Conservation (phyloP, 2,329 filamentous ascomycete genomes). For the Anisogramma anomala region DNA sequence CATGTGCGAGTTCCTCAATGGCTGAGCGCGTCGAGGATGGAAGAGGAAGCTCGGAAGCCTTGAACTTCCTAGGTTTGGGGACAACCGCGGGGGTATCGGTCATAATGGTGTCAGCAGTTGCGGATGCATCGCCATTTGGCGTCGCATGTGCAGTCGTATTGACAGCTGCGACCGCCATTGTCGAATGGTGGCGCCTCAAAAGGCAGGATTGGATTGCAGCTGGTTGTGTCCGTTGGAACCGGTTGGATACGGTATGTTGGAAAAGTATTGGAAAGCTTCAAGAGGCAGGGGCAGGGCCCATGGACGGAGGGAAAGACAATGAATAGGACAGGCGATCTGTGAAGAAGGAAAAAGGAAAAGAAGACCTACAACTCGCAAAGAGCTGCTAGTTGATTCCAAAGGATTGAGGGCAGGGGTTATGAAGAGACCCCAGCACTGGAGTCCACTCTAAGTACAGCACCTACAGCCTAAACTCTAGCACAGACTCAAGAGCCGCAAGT, state of each 20-base stretch:
- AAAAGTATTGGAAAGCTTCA: too few relatives aligned
- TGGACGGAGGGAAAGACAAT: too few relatives aligned
- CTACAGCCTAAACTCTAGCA: slow-evolving; percentile 2
- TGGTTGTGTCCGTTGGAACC: background rate
- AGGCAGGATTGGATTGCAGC: background rate
- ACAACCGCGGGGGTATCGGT: slow-evolving; percentile 41
- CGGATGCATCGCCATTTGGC: slow-evolving; percentile 3
- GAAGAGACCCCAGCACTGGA: too few relatives aligned
- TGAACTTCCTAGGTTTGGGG: slow-evolving; percentile 40
- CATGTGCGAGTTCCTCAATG: slow-evolving; percentile 65
- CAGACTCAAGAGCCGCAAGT: slow-evolving; percentile 14
- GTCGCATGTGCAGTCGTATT: slow-evolving; percentile 3
- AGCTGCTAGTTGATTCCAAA: too few relatives aligned
- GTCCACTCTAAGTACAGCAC: too few relatives aligned
- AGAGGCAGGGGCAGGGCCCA: too few relatives aligned
- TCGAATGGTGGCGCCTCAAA: slow-evolving; percentile 1
- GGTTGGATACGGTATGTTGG: too few relatives aligned
- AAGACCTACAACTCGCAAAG: too few relatives aligned
- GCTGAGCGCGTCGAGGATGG: slow-evolving; percentile 60
- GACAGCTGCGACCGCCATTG: slow-evolving; percentile 8
- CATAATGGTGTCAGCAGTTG: slow-evolving; percentile 28
- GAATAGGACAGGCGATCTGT: too few relatives aligned
- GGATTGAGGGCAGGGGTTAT: too few relatives aligned
- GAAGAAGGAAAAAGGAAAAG: too few relatives aligned
- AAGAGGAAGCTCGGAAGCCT: slow-evolving; percentile 63